These are phyloP conservation scores for Xylariaceae sp. DNA, from an alignment of 2,329 filamentous ascomycete genomes.

Conservation along the genomic window DNA sequence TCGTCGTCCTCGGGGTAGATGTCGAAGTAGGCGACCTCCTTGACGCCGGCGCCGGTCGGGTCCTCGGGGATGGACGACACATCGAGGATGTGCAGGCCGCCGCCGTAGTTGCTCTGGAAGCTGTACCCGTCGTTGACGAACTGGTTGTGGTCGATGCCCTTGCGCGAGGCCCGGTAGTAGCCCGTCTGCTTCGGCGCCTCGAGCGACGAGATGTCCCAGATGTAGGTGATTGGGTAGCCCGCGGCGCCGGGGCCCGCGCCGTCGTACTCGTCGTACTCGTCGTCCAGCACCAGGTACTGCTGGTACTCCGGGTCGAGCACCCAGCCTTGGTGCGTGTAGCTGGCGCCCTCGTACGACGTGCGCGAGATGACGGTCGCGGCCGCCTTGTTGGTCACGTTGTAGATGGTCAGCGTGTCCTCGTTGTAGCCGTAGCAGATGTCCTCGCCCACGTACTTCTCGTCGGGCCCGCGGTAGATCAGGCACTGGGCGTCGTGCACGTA, in stretches of 20 bases:
- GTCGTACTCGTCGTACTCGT: slow-evolving; percentile 52
- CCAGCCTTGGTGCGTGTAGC: slow-evolving; percentile 59
- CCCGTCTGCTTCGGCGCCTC: slow-evolving; percentile 45
- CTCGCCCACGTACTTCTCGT: slow-evolving; percentile 46
- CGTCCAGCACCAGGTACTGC: slow-evolving; percentile 48
- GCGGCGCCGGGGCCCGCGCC: slow-evolving; percentile 39
- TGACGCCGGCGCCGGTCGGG: slow-evolving; percentile 34
- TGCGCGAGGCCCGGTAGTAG: slow-evolving; percentile 42
- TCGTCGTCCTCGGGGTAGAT: slow-evolving; percentile 50
- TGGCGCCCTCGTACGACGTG: slow-evolving; percentile 55
- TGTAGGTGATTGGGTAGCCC: slow-evolving; percentile 48
- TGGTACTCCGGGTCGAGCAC: slow-evolving; percentile 45
- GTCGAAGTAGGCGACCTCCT: slow-evolving; percentile 48
- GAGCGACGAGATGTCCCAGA: slow-evolving; percentile 48
- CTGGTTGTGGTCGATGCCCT: slow-evolving; percentile 48
- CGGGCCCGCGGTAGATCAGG: slow-evolving; percentile 55
- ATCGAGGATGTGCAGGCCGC: slow-evolving; percentile 42
- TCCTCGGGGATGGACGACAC: slow-evolving; percentile 37
- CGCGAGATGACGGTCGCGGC: slow-evolving; percentile 48
- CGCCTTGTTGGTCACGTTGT: slow-evolving; percentile 53
- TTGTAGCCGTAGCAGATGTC: slow-evolving; percentile 62
- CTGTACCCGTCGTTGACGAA: slow-evolving; percentile 42
- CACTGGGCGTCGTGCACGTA: slow-evolving; percentile 67
- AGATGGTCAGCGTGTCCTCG: slow-evolving; percentile 53
- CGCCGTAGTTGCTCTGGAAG: slow-evolving; percentile 50